Percentiles rank a stretch among this genome's conserved stretches.
These are phyloP conservation scores for Sanghuangporus weigelae DNA, from an alignment of 1,284 basidiomycete genomes.

Conservation along the genomic window DNA sequence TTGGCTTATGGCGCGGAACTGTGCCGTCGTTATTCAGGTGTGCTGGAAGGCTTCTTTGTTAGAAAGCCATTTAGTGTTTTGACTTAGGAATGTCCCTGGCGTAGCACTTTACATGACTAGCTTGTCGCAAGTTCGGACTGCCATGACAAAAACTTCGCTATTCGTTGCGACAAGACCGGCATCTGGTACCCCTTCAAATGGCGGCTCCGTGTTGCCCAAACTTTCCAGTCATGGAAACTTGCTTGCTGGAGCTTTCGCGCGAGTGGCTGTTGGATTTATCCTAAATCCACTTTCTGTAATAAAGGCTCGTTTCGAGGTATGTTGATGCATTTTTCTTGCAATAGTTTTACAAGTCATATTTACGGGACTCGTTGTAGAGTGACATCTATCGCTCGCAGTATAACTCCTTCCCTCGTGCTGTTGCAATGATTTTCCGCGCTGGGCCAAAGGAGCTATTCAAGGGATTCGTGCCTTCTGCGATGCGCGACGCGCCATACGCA, in stretches of 20 bases:
- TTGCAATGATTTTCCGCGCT: slow-evolving; percentile 57
- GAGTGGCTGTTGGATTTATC: slow-evolving; percentile 83
- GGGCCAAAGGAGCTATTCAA: slow-evolving; percentile 84
- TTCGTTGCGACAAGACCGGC: slow-evolving; percentile 35
- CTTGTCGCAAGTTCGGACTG: slow-evolving; percentile 70
- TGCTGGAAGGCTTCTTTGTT: slow-evolving; percentile 1
- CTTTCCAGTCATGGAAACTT: slow-evolving; percentile 83
- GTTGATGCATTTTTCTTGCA: slow-evolving; percentile 23
- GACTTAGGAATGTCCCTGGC: slow-evolving; percentile 81
- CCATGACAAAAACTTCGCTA: slow-evolving; percentile 63
- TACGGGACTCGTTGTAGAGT: slow-evolving; percentile 44
- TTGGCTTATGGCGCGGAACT: slow-evolving; percentile 85
- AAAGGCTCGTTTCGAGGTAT: slow-evolving; percentile 91
- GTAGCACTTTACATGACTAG: slow-evolving; percentile 91
- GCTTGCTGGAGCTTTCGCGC: slow-evolving; percentile 81
- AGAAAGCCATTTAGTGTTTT: background rate
- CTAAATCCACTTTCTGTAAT: slow-evolving; percentile 93
- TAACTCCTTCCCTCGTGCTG: slow-evolving; percentile 55
- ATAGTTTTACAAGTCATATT: background rate
- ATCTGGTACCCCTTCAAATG: slow-evolving; percentile 20
- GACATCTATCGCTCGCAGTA: slow-evolving; percentile 67
- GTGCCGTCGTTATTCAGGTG: slow-evolving; percentile 74
- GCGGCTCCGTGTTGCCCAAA: slow-evolving; percentile 64
- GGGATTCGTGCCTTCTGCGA: slow-evolving; percentile 85
- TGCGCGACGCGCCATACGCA: slow-evolving; percentile 94